Conservation (phyloP, 345 rosid species). For the Populus nigra region DNA sequence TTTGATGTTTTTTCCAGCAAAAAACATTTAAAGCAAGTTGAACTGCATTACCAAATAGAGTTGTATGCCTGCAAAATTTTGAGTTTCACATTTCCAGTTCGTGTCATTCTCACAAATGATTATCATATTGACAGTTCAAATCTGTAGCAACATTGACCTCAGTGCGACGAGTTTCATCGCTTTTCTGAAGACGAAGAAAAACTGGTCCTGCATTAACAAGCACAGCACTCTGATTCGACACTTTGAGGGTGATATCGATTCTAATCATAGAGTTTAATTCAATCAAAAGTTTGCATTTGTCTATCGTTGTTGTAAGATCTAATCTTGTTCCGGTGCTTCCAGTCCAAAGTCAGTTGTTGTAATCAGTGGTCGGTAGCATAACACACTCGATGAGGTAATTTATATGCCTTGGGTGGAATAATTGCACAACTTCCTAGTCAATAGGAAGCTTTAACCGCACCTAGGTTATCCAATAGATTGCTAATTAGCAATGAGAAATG, state of each 20-base stretch:
- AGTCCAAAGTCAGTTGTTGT: slow-evolving; percentile 10
- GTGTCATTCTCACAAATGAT: slow-evolving; percentile 4
- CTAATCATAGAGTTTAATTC: slow-evolving; percentile 5
- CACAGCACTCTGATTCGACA: slow-evolving; percentile 1
- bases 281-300: background rate
- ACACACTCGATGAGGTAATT: slow-evolving; percentile 19
- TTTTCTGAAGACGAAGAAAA: slow-evolving; percentile 54
- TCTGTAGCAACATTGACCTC: slow-evolving; percentile 64
- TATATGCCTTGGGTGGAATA: slow-evolving; percentile 19
- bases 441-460: slow-evolving; percentile 18
- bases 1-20: too few relatives aligned
- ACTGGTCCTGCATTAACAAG: slow-evolving; percentile 18
- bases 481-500: slow-evolving; percentile 27
- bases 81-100: background rate
- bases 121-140: slow-evolving; percentile 58
- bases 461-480: slow-evolving; percentile 21
- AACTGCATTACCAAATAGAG: background rate
- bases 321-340: slow-evolving; percentile 40
- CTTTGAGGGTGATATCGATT: slow-evolving; percentile 19
- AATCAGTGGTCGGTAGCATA: slow-evolving; percentile 29
- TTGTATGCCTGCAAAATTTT: too few relatives aligned
- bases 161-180: slow-evolving; percentile 45
- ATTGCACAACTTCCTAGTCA: slow-evolving; percentile 22
- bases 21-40: background rate
- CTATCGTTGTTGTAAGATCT: slow-evolving; percentile 38